Conservation (phyloP, 345 rosid genomes). For the Durio zibethinus region DNA sequence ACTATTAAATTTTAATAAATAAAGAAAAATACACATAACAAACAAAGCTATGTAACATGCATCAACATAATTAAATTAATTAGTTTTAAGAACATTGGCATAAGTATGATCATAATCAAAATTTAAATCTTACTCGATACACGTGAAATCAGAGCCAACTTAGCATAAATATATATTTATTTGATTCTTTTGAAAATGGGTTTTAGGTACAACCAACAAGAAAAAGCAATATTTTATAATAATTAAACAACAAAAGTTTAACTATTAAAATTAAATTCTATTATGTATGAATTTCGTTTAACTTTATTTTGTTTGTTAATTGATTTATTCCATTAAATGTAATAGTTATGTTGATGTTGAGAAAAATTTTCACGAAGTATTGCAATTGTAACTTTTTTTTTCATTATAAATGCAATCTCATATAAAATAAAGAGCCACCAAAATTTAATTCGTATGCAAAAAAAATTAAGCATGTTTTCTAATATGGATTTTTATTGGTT, state of each 20-base stretch:
- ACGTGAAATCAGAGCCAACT: conserved; percentile 9
- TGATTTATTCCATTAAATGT: background rate
- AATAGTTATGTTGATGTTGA: too few relatives aligned
- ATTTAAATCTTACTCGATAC: background rate
- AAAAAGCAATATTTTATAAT: background rate
- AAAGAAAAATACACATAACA: too few relatives aligned
- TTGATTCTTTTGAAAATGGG: background rate
- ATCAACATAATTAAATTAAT: background rate
- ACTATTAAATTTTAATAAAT: too few relatives aligned
- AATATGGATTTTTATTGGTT: too few relatives aligned
- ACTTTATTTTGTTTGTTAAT: background rate
- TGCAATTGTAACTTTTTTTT: too few relatives aligned
- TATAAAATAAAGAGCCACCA: too few relatives aligned
- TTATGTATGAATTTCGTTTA: background rate
- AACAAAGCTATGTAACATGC: background rate
- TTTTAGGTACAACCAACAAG: conserved; percentile 4
- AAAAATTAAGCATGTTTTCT: too few relatives aligned
- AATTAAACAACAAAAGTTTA: background rate
- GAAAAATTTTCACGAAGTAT: too few relatives aligned
- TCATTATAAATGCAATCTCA: too few relatives aligned
- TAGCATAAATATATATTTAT: background rate
- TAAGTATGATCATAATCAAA: background rate
- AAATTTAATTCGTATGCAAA: too few relatives aligned
- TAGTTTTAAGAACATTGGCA: background rate
- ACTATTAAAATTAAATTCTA: background rate